phyloP scores from a whole-genome alignment of 495 filamentous ascomycete species.

The Podospora fimiseda region DNA sequence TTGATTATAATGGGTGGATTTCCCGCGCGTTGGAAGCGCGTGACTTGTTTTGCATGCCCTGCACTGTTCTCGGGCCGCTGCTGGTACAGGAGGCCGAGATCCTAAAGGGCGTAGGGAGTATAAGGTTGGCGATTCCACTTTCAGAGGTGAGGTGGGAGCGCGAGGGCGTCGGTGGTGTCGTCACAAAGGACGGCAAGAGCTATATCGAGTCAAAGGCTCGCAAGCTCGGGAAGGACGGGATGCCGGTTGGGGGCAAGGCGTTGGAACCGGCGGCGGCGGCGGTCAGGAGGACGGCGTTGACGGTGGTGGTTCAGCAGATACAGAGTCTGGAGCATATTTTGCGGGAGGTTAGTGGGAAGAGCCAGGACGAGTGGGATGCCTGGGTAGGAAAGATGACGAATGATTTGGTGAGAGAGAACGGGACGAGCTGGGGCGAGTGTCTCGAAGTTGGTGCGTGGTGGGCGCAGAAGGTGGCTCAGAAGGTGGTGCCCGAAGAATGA shows the following conservation, averaged over 20 bases:
- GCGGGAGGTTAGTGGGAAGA: constrained; percentile 75
- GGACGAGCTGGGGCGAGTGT: constrained; percentile 79
- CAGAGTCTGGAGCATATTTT: constrained; percentile 80
- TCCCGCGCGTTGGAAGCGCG: constrained; percentile 66
- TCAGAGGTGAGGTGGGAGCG: constrained; percentile 85
- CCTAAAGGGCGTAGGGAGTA: constrained; percentile 62
- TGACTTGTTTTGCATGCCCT: constrained; percentile 67
- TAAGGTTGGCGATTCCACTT: constrained; percentile 77
- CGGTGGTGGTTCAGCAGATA: constrained; percentile 80
- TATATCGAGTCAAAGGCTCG: constrained; percentile 38
- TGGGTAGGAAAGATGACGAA: constrained; percentile 85
- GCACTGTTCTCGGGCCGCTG: constrained; percentile 68
- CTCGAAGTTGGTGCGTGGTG: constrained; percentile 94
- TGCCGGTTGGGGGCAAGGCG: constrained; percentile 27
- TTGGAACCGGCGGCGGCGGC: constrained; percentile 68
- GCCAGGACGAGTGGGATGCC: constrained; percentile 84
- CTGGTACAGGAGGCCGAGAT: constrained; percentile 73
- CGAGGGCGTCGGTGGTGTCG: constrained; percentile 55
- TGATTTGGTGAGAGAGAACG: constrained; percentile 71
- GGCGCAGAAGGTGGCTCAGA: constrained; percentile 52
- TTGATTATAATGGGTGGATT: constrained; percentile 78
- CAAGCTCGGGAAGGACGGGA: constrained; percentile 11
- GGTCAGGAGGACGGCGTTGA: constrained; percentile 68
- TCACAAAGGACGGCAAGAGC: constrained; percentile 47
- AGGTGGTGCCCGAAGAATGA: constrained; percentile 34